These are phyloP conservation scores for Lactarius evosmus DNA, from an alignment of 768 basidiomycete genomes.

Conservation along the genomic window DNA sequence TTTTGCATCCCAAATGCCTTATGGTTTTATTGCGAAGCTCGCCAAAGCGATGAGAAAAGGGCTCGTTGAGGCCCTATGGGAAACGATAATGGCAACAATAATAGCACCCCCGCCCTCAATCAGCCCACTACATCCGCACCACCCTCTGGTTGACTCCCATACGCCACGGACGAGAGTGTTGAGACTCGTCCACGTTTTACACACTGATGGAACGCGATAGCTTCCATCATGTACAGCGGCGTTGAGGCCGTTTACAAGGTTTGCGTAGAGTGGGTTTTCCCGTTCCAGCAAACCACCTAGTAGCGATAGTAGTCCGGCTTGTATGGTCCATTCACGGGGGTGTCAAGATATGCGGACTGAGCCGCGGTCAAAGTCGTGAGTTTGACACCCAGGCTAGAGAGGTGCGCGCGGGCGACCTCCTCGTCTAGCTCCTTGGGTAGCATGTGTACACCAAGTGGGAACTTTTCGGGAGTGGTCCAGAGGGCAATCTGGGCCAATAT, in stretches of 20 bases:
- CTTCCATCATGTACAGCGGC: constrained; percentile 52
- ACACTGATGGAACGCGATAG: constrained; percentile 59
- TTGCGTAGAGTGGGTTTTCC: constrained; percentile 10
- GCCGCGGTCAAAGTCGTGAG: constrained; percentile 68
- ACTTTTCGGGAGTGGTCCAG: constrained; percentile 89
- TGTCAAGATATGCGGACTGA: constrained; percentile 90
- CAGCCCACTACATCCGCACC: constrained; percentile 19
- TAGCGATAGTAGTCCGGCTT: constrained; percentile 70
- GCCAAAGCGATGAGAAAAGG: constrained; percentile 28
- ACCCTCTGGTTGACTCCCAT: constrained; percentile 8
- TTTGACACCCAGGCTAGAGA: constrained; percentile 89
- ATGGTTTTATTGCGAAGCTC: constrained; percentile 8
- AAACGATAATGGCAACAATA: constrained; percentile 23
- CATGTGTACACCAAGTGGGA: constrained; percentile 97
- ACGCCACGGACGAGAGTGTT: constrained; percentile 37
- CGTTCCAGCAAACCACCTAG: constrained; percentile 35
- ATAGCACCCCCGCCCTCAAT: constrained; percentile 19
- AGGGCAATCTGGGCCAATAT: constrained; percentile 97
- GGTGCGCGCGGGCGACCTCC: constrained; percentile 97
- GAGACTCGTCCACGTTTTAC: constrained; percentile 53
- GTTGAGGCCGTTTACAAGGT: constrained; percentile 63
- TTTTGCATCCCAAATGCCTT: background rate
- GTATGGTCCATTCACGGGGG: constrained; percentile 79
- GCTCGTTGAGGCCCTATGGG: constrained; percentile 56
- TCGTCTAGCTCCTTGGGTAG: constrained; percentile 98